phyloP scores from a whole-genome alignment of 176 grass and related monocot species.

The Triticum aestivum region IWGSC_CS_RefSeq_v2.1 NC_057796.1:489420589-489421088 shows the following conservation, averaged over 20 bases:
- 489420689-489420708: neutral
- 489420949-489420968: neutral
- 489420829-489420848: slow-evolving; percentile 30
- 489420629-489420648: neutral
- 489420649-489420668: neutral
- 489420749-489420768: neutral
- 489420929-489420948: neutral
- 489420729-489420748: neutral
- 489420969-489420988: too few relatives aligned
- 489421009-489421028: slow-evolving; percentile 11
- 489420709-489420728: neutral
- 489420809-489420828: slow-evolving; percentile 37
- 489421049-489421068: neutral
- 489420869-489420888: neutral
- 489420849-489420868: neutral
- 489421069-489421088: slow-evolving; percentile 26
- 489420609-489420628: neutral
- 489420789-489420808: slow-evolving; percentile 54
- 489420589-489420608: slow-evolving; percentile 13
- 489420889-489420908: neutral
- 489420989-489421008: neutral
- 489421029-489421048: neutral
- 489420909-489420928: neutral
- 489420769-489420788: slow-evolving; percentile 25
- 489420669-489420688: neutral